These are phyloP conservation scores for Sporothrix variecibatus DNA, from an alignment of 2,329 filamentous ascomycete species.

Conservation along the genomic window DNA sequence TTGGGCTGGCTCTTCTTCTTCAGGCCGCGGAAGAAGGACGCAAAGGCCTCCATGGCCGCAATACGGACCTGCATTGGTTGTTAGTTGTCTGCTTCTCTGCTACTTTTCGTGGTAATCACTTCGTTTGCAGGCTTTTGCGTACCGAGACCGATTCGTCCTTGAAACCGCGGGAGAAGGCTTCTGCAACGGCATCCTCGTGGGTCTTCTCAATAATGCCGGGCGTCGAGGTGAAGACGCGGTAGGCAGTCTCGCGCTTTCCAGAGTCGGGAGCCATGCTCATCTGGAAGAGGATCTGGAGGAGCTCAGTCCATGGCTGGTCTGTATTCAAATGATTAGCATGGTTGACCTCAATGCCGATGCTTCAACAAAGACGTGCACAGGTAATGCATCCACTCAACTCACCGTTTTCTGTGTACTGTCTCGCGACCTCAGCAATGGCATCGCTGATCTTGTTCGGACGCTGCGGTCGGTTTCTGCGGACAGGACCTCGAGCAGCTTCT, in stretches of 20 bases:
- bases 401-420: constrained; percentile 94
- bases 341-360: neutral
- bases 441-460: constrained; percentile 96
- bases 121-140: constrained; percentile 37
- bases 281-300: constrained; percentile 82
- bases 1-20: constrained; percentile 84
- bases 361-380: too few species aligned
- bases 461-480: constrained; percentile 69
- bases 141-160: constrained; percentile 82
- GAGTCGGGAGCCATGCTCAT: constrained; percentile 83
- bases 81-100: neutral
- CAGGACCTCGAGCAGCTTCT: constrained; percentile 79
- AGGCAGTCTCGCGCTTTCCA: constrained; percentile 86
- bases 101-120: neutral
- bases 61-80: constrained; percentile 68
- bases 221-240: constrained; percentile 92
- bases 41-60: constrained; percentile 94
- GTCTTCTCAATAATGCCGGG: constrained; percentile 95
- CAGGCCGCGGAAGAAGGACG: constrained; percentile 90
- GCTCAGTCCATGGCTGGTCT: constrained; percentile 88
- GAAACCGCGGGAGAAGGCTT: constrained; percentile 89
- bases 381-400: too few species aligned
- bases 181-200: constrained; percentile 85
- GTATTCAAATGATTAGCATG: constrained; percentile 23
- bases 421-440: constrained; percentile 91